Evolutionary conservation across 2,329 filamentous ascomycete genomes (phyloP).

Genomic region (Simplicillium sp.): DNA sequence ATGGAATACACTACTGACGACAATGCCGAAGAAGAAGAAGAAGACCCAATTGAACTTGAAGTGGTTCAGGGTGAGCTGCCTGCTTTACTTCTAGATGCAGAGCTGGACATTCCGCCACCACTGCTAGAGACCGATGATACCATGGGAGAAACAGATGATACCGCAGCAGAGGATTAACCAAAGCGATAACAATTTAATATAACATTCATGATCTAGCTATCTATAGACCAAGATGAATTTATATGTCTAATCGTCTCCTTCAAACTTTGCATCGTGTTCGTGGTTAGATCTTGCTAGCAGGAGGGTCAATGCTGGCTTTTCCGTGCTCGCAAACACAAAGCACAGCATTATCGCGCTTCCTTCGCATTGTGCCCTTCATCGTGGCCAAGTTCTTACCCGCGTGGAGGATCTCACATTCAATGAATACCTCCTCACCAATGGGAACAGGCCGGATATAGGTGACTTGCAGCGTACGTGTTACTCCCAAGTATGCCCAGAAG

Average conservation of each 20-base stretch:
- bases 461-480: constrained; percentile 55
- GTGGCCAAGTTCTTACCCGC: constrained; percentile 44
- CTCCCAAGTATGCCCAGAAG: constrained; percentile 53
- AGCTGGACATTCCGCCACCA: constrained; percentile 10
- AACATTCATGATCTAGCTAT: neutral
- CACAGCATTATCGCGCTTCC: constrained; percentile 40
- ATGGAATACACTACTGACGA: constrained; percentile 16
- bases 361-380: constrained; percentile 44
- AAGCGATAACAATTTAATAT: too few species aligned
- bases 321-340: constrained; percentile 53
- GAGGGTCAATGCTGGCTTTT: constrained; percentile 51
- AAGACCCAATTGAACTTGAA: constrained; percentile 15
- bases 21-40: constrained; percentile 19
- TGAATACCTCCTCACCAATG: constrained; percentile 35
- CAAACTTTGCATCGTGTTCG: too few species aligned
- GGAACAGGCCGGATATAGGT: constrained; percentile 58
- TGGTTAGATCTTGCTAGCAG: constrained; percentile 19
- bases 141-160: neutral
- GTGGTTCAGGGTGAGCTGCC: constrained; percentile 14
- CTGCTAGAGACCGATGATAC: constrained; percentile 1
- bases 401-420: constrained; percentile 50
- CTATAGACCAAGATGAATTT: neutral
- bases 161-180: neutral
- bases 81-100: constrained; percentile 14
- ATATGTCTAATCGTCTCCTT: neutral